Evolutionary conservation across 495 filamentous ascomycete genomes (phyloP), one percentile per base, ranked within the genome.

Genomic region (Penicillium simplicissimum): DNA sequence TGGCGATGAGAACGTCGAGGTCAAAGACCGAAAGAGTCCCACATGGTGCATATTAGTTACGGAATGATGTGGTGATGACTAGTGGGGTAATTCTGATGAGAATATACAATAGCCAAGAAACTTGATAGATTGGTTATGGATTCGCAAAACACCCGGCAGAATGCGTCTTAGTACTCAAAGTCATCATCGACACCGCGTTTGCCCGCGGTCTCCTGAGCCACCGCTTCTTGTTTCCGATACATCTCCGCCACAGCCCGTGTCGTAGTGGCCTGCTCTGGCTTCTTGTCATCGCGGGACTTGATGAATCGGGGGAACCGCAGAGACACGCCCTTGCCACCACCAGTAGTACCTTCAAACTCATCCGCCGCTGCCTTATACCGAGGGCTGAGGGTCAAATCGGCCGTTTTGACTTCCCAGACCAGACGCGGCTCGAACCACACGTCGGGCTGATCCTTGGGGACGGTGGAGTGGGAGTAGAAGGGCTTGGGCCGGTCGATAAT

Each of bases 351-450:
- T 8, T 69, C 71, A 58, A 80, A 82, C 8, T 87, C 85, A 68
- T 93, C 89, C 10, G 74, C 77, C 10, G 81, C 84, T 8, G 96
- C 96, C 70, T 93, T 91, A 72, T 98, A 98, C 33, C 93, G 82
- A 40, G 95, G 95, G 62, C 89, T 93, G 6, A 98, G 83, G 4
- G 93, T 97, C 67, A 98, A 74, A 82, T 98, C 95, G 3, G 95
- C 95, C 13, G 94, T 92, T 76, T 94, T 97, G 61, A 98, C 93
- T 75, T 98, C 95, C 95, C 95, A 98, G 2, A 98, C 96, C 47
- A 90, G 85, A 31, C 86, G 86, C 4, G 94, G 91, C 76, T 98
- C 95, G 71, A 98, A 96, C 95, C 95, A 98, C 35, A 98, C 94
- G 71, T 98, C 96, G 1, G 95, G 95, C 73, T 98, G 95, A 67